Conservation (phyloP, 345 rosid species). For the Limnanthes douglasii region DNA sequence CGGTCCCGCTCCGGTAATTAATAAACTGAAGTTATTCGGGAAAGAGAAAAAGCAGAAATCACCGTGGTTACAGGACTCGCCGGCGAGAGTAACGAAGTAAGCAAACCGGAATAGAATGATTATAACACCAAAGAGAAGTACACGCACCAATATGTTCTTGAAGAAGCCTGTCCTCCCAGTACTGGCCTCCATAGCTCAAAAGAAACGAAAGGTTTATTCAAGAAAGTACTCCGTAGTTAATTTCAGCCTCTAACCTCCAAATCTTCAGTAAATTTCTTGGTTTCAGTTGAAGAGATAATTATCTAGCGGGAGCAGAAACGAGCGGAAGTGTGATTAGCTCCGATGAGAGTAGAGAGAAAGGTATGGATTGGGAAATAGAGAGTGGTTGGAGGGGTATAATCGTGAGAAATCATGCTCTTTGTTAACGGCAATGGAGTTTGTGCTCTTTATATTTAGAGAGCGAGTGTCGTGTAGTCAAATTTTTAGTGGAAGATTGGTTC, state of each 20-base stretch:
- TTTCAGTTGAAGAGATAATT: neutral
- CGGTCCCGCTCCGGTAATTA: conserved; percentile 24
- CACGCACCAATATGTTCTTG: conserved; percentile 47
- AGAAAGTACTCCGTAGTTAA: too few species aligned
- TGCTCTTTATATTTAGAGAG: too few species aligned
- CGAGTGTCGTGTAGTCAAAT: too few species aligned
- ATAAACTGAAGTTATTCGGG: conserved; percentile 47
- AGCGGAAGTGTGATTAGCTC: conserved; percentile 97
- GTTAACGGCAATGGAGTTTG: too few species aligned
- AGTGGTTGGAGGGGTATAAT: conserved; percentile 10
- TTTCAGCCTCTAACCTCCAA: neutral
- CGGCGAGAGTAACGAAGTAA: conserved; percentile 70
- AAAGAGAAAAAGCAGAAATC: conserved; percentile 84
- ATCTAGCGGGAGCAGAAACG: conserved; percentile 91
- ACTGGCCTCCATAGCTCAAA: conserved; percentile 42
- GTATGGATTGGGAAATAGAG: conserved; percentile 3
- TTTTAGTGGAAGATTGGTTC: too few species aligned
- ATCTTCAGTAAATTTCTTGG: neutral
- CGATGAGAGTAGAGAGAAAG: conserved; percentile 34
- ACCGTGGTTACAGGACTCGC: conserved; percentile 71
- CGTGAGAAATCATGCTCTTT: too few species aligned
- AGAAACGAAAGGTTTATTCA: too few species aligned
- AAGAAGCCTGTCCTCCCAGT: conserved; percentile 43
- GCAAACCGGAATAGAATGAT: conserved; percentile 62
- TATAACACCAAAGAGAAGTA: conserved; percentile 57